These are phyloP conservation scores for Ophiosphaerella korrae DNA, from an alignment of 2,329 filamentous ascomycete species.

Conservation along the genomic window DNA sequence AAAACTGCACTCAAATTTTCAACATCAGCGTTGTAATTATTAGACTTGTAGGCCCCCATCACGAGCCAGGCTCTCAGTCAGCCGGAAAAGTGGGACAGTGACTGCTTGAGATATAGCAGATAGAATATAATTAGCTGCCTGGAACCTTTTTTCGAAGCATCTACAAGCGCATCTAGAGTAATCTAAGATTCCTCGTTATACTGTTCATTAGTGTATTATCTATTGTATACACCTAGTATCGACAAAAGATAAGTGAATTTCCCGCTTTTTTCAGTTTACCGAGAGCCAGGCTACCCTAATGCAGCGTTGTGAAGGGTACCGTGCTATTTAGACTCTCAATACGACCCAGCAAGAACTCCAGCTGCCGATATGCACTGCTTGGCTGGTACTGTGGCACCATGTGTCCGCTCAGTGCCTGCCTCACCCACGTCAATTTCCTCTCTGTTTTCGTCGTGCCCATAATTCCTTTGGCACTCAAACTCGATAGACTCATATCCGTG, in stretches of 20 bases:
- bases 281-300: background rate
- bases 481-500: constrained; percentile 50
- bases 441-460: constrained; percentile 75
- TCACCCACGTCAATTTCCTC: constrained; percentile 74
- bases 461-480: constrained; percentile 66
- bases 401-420: constrained; percentile 69
- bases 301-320: constrained; percentile 38
- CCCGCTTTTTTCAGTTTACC: no score
- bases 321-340: constrained; percentile 60
- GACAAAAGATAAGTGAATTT: no score
- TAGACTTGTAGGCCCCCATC: no score
- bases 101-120: no score
- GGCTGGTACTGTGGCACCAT: constrained; percentile 72
- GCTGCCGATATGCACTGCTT: constrained; percentile 69
- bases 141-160: no score
- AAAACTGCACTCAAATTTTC: background rate
- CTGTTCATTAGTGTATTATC: no score
- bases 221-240: no score
- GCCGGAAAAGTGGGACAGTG: no score
- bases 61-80: no score
- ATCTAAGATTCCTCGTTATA: no score
- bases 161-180: no score
- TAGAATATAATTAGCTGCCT: no score
- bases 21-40: background rate
- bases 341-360: constrained; percentile 77